Base-by-base conservation (phyloP, 164 flowering plant genomes). In the Liriodendron chinense region DNA sequence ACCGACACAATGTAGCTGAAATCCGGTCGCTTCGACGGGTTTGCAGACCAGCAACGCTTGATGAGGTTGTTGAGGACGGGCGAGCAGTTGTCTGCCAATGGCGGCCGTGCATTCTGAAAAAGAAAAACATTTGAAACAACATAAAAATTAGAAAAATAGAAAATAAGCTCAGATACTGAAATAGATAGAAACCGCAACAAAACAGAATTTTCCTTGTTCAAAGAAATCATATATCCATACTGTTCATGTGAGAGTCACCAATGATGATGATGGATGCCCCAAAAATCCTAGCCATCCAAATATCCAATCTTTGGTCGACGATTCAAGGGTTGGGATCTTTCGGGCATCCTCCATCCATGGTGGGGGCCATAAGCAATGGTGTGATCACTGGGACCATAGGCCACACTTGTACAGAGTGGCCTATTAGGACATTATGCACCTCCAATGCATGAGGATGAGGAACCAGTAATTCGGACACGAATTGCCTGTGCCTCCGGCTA, bases 11-110 rank as follows among this genome's bases (percentile, higher is more conserved):
- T 94, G 79, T 85, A 76, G 23, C 83, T 84, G 83, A 96, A 96
- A 78, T 96, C 97, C 0, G 99, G 99, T 47, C 98, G 83, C 84
- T 92, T 94, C 0, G 95, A 83, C 0, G 99, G 98, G 63, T 92
- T 92, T 49, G 85, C 83, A 9, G 97, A 84, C 99, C 99, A 96
- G 82, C 99, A 96, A 0, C 90, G 87, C 83, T 88, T 92, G 57
- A 96, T 94, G 4, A 96, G 96, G 79, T 89, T 93, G 0, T 91
- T 94, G 1, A 96, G 84, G 1, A 86, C 93, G 1, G 97, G 93
- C 77, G 91, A 97, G 76, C 98, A 96, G 78, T 91, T 89, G 2
- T 88, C 92, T 5, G 97, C 92, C 73, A 96, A 34, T 26, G 92
- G 96, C 10, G 99, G 98, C 63, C 98, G 72, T 70, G 87, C 97